Evolutionary conservation across 2,329 filamentous ascomycete species (phyloP), one percentile per base, ranked within the genome.

Genomic region (Dryadomyces quercus-mongolicae): DNA sequence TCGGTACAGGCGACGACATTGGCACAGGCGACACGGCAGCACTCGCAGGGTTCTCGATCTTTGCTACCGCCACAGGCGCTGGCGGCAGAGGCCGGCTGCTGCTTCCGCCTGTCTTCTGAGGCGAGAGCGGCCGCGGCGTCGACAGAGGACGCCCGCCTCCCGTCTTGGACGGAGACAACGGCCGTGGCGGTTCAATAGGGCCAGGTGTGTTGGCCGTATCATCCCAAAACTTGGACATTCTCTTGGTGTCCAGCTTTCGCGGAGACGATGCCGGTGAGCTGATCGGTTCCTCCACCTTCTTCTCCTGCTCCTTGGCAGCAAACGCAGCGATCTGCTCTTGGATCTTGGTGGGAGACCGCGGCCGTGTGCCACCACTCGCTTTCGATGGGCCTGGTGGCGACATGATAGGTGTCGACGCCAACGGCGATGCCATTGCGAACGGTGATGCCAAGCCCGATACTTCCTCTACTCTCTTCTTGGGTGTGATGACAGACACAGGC

Each of bases 181-280:
- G 61, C 18, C 61, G 60, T 4, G 64, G 61, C 43, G 67, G 66
- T 22, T 60, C 59, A 13, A 61, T 64, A 2, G 61, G 60, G 5
- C 25, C 15, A n/a, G 21, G 15, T 8, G 47, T n/a, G 9, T 59
- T 47, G 43, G 64, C 62, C n/a, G 68, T 61, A 45, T 76, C 73
- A 55, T 77, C 76, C 15, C 81, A 59, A 59, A 84, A 84, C 54
- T 67, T 72, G 2, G 80, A 83, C 66, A 82, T 74, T 53, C 79
- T 71, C 64, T 78, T 83, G 64, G 75, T 65, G 60, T 82, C 74
- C 20, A 83, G 67, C 60, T 83, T 81, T 55, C 71, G 74, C 1
- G 82, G 80, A 16, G 80, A 81, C 3, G 72, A 64, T 4, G 77
- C 70, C 56, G 74, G 71, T 1, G 73, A 68, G 15, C 57, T 60